Percentiles rank a stretch among this genome's conserved stretches.
phyloP scores from a whole-genome alignment of 306 rosid genomes.

The Fagus crenata region DNA sequence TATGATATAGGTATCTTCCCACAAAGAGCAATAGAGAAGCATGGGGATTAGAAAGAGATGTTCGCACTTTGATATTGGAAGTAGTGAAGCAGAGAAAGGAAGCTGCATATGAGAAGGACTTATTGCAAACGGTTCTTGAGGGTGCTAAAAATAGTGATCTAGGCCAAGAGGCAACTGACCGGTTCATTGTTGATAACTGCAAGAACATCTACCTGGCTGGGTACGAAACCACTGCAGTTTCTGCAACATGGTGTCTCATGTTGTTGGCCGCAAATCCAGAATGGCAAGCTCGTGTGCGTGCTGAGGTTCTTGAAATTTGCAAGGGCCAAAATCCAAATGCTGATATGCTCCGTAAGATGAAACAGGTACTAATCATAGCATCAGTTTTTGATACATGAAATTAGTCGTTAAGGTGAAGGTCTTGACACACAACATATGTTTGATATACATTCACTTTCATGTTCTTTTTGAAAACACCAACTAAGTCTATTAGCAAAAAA shows the following conservation, averaged over 20 bases:
- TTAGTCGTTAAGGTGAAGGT: no score
- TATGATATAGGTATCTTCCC: conserved; percentile 41
- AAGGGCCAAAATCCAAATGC: conserved; percentile 24
- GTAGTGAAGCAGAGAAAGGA: conserved; percentile 33
- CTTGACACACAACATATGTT: no score
- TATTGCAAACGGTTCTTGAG: conserved; percentile 43
- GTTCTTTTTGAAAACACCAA: no score
- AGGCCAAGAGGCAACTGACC: conserved; percentile 15
- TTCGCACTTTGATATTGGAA: conserved; percentile 33
- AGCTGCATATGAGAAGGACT: conserved; percentile 17
- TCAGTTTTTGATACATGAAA: no score
- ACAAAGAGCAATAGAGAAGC: conserved; percentile 50
- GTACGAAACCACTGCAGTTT: conserved; percentile 43
- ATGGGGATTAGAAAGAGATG: conserved; percentile 49
- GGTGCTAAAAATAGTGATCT: conserved; percentile 34
- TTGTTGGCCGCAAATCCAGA: conserved; percentile 45
- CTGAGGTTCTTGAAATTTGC: conserved; percentile 37
- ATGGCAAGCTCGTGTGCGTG: conserved; percentile 48
- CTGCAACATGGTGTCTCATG: conserved; percentile 48
- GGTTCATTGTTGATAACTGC: conserved; percentile 41
- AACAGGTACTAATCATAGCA: conserved; percentile 28
- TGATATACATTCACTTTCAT: no score
- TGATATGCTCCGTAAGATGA: conserved; percentile 45
- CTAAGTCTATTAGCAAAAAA: neutral
- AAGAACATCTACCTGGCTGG: conserved; percentile 47